Evolutionary conservation across 1,284 basidiomycete species (phyloP).

Genomic region (Blastosporella zonata): DNA sequence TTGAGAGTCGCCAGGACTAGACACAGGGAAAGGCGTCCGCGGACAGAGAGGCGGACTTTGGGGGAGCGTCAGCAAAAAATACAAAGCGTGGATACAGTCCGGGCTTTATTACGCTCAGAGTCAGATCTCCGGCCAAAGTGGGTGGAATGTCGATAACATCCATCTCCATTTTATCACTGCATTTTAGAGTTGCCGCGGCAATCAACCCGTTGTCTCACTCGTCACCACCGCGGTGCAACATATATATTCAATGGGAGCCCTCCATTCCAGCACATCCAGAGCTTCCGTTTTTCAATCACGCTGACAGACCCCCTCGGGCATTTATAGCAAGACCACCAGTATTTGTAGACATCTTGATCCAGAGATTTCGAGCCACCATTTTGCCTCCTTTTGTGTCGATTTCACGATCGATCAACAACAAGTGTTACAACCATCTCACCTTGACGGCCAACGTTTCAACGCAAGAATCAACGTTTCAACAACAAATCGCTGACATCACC

Average conservation of each 20-base stretch:
- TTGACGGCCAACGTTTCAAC: too few relatives aligned
- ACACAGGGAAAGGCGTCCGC: slow-evolving; percentile 9
- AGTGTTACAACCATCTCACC: not conserved
- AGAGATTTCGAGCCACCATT: too few relatives aligned
- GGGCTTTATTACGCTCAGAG: not conserved
- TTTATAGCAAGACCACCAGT: not conserved
- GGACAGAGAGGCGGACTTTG: slow-evolving; percentile 6
- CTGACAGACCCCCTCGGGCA: not conserved
- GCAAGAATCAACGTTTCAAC: too few relatives aligned
- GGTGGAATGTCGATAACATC: slow-evolving; percentile 2
- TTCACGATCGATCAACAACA: too few relatives aligned
- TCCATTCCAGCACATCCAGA: not conserved
- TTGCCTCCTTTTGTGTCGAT: too few relatives aligned
- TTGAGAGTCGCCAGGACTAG: slow-evolving; percentile 4
- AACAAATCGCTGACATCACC: too few relatives aligned
- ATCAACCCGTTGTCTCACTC: slow-evolving; percentile 8
- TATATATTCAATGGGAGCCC: not conserved
- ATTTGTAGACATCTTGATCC: not conserved
- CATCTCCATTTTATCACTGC: slow-evolving; percentile 11
- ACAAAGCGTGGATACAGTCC: slow-evolving; percentile 11
- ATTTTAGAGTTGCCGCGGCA: slow-evolving; percentile 12
- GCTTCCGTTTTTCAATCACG: not conserved
- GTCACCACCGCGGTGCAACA: slow-evolving; percentile 3
- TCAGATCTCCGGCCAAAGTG: slow-evolving; percentile 1
- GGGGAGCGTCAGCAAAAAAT: slow-evolving; percentile 7